Evolutionary conservation across 202 grass and related monocot genomes (phyloP).

Genomic region (Bolboschoenoplectus hybrid): DNA sequence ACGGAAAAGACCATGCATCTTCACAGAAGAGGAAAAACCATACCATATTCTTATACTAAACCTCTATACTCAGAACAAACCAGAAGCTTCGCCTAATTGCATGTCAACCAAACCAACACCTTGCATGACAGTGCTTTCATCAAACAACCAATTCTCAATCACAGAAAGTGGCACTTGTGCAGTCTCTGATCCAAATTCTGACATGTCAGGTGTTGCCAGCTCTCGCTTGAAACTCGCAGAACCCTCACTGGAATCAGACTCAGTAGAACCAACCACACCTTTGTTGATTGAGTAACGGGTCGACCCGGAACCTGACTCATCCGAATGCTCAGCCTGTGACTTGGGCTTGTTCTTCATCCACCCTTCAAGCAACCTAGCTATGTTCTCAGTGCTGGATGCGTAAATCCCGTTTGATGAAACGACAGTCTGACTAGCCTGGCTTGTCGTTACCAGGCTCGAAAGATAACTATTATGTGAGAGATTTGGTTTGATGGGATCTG

Average conservation of each 20-base stretch:
- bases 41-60: slow-evolving; percentile 11
- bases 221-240: slow-evolving; percentile 41
- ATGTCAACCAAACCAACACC: slow-evolving; percentile 50
- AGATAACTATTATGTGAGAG: slow-evolving; percentile 25
- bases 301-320: slow-evolving; percentile 26
- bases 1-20: slow-evolving; percentile 1
- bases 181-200: slow-evolving; percentile 30
- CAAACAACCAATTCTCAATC: slow-evolving; percentile 78
- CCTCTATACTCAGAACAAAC: slow-evolving; percentile 54
- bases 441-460: not conserved
- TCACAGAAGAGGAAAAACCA: slow-evolving; percentile 25
- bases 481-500: slow-evolving; percentile 17
- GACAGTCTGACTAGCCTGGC: slow-evolving; percentile 16
- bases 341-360: slow-evolving; percentile 51
- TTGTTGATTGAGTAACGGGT: slow-evolving; percentile 39
- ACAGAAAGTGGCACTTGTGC: slow-evolving; percentile 46
- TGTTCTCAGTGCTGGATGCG: slow-evolving; percentile 79
- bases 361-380: slow-evolving; percentile 70
- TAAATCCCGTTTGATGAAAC: slow-evolving; percentile 46
- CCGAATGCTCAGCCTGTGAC: slow-evolving; percentile 21
- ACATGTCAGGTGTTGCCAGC: slow-evolving; percentile 39
- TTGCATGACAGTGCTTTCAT: slow-evolving; percentile 54
- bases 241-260: slow-evolving; percentile 47
- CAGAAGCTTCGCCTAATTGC: slow-evolving; percentile 51
- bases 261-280: slow-evolving; percentile 24